Percentiles rank a stretch among this genome's conserved stretches.
phyloP scores from a whole-genome alignment of 495 filamentous ascomycete species.

The Lophium mytilinum region DNA sequence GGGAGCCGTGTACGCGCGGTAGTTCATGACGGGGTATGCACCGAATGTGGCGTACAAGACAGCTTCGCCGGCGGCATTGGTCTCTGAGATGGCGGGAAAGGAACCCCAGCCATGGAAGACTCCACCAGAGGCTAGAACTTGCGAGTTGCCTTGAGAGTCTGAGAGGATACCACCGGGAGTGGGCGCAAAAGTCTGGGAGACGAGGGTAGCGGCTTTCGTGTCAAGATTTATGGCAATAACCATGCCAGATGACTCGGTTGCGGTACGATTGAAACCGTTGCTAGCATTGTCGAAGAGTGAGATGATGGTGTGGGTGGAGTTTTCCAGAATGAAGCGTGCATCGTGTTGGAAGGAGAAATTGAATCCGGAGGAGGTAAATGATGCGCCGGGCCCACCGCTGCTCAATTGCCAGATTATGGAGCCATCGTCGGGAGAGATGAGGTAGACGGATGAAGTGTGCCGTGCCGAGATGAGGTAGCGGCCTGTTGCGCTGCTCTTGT shows the following conservation, averaged over 20 bases:
- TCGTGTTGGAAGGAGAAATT: constrained; percentile 13
- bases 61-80: constrained; percentile 4
- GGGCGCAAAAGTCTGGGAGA: background rate
- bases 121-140: background rate
- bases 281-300: constrained; percentile 12
- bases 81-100: constrained; percentile 2
- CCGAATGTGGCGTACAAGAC: constrained; percentile 4
- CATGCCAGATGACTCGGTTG: background rate
- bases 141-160: constrained; percentile 5
- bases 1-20: background rate
- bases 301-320: background rate
- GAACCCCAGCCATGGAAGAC: constrained; percentile 10
- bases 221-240: constrained; percentile 4
- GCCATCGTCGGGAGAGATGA: constrained; percentile 10
- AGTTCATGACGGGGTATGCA: constrained; percentile 3
- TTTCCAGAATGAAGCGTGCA: constrained; percentile 1
- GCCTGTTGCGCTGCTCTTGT: constrained; percentile 13
- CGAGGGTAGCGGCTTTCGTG: background rate
- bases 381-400: background rate
- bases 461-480: constrained; percentile 22
- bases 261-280: background rate
- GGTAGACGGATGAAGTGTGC: constrained; percentile 11
- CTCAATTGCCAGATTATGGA: constrained; percentile 20
- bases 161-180: background rate
- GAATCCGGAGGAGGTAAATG: background rate